Base-by-base conservation (phyloP, 768 basidiomycete genomes). In the Coprinellus micaceus region DNA sequence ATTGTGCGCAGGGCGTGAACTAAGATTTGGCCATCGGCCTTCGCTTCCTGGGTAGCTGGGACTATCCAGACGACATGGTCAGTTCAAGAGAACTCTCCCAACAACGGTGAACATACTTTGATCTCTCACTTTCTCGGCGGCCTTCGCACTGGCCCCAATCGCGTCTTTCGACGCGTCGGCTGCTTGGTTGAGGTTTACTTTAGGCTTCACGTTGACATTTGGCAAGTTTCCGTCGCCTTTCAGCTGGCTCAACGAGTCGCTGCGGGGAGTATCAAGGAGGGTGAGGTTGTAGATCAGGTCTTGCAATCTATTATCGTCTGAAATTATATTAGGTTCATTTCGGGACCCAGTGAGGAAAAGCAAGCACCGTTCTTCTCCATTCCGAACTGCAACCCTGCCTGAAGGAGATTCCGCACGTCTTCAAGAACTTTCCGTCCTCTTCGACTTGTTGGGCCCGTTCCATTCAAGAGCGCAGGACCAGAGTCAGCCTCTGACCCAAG, bases 291-390 rank as follows among this genome's bases (percentile, higher is more conserved):
- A 73, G 22, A 73, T 58, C 9, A 76, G 28, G n/a, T 74, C 71
- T 60, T 77, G 76, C 2, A 77, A 30, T 57, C 62, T 68, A 58
- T 76, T 64, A 54, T 75, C 74, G 49, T 67, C 74, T 75, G 39
- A 45, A 37, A 33, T 22, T 12, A n/a, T 13, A 44, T 44, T 10
- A 19, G 28, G 40, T 26, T 7, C 4, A 15, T 4, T n/a, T 4
- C 7, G 46, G 15, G 45, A 17, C 12, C 22, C 52, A 6, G 12
- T 28, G 39, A 24, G 29, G 50, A 25, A 19, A 28, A 37, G 6
- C 13, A 56, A 68, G 25, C 52, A 73, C 76, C 67, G 52, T 76
- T 77, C 57, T 76, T 74, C 56, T 76, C 73, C 56, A 71, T 58
- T 0, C 70, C 69, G 53, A 76, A 66, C 19, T 68, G 66, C 30